A percentile compares a stretch with the other conserved stretches of the same genome.
phyloP scores from a whole-genome alignment of 2,329 filamentous ascomycete species.

The Penicillium hesseltinei region DNA sequence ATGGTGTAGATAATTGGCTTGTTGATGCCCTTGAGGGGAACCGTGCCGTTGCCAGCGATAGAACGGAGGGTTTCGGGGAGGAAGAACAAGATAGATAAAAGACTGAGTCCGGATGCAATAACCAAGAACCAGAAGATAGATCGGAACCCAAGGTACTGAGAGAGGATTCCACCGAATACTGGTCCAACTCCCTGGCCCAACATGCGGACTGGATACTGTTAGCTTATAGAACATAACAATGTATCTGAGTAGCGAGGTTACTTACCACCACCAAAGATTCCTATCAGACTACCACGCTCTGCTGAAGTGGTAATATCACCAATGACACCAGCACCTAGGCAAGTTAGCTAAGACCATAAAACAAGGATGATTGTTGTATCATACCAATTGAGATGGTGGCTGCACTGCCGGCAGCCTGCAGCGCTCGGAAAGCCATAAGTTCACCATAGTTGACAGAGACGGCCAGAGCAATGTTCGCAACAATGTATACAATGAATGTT shows the following conservation, averaged over 20 bases:
- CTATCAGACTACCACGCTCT: constrained; percentile 42
- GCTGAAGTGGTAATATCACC: constrained; percentile 40
- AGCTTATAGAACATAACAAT: background rate
- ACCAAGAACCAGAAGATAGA: constrained; percentile 46
- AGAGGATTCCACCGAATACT: constrained; percentile 42
- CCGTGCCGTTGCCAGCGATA: constrained; percentile 46
- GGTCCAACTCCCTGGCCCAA: constrained; percentile 48
- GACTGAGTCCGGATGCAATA: constrained; percentile 34
- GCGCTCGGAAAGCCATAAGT: constrained; percentile 47
- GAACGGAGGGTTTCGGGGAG: constrained; percentile 50
- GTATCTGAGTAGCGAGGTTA: background rate
- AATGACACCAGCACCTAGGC: constrained; percentile 40
- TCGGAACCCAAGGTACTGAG: constrained; percentile 38
- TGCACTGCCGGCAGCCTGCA: constrained; percentile 52
- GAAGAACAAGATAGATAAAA: constrained; percentile 42
- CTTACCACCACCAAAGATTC: constrained; percentile 40
- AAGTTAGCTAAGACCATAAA: background rate
- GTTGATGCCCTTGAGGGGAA: constrained; percentile 41
- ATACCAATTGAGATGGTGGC: constrained; percentile 50
- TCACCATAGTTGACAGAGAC: constrained; percentile 45
- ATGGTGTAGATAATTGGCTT: constrained; percentile 41
- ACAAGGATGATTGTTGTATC: background rate
- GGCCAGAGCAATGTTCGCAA: constrained; percentile 49
- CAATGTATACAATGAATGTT: constrained; percentile 50
- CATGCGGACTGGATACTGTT: constrained; percentile 35